These are phyloP conservation scores for Salix brachista DNA, from an alignment of 345 rosid species.

Conservation along the genomic window DNA sequence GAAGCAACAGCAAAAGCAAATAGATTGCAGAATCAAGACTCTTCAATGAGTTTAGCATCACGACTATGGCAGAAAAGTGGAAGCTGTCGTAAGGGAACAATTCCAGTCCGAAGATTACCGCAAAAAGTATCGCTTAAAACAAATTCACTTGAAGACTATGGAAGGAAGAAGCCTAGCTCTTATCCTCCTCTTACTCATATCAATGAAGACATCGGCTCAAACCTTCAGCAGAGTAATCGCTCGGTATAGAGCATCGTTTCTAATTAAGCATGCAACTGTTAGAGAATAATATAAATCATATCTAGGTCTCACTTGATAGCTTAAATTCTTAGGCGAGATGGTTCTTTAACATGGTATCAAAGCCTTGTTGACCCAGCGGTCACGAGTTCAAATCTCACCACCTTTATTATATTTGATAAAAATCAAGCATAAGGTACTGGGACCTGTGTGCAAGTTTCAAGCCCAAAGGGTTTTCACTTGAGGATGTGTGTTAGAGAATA, in stretches of 20 bases:
- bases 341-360: no score
- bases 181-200: not conserved
- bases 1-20: not conserved
- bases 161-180: conserved; percentile 19
- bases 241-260: conserved; percentile 29
- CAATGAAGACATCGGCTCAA: conserved; percentile 2
- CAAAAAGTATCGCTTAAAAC: not conserved
- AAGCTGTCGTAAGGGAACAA: conserved; percentile 45
- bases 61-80: conserved; percentile 48
- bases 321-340: no score
- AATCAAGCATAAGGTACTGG: no score
- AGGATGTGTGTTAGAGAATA: no score
- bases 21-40: not conserved
- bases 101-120: conserved; percentile 37
- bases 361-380: no score
- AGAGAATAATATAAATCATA: no score
- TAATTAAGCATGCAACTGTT: no score
- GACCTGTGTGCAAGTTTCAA: no score
- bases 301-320: no score
- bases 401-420: no score
- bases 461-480: no score
- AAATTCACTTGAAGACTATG: conserved; percentile 9
- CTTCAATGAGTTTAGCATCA: conserved; percentile 11
- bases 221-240: conserved; percentile 34
- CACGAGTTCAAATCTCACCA: no score